phyloP scores from a whole-genome alignment of 169 alveolate species.

The Eimeria maxima region DNA sequence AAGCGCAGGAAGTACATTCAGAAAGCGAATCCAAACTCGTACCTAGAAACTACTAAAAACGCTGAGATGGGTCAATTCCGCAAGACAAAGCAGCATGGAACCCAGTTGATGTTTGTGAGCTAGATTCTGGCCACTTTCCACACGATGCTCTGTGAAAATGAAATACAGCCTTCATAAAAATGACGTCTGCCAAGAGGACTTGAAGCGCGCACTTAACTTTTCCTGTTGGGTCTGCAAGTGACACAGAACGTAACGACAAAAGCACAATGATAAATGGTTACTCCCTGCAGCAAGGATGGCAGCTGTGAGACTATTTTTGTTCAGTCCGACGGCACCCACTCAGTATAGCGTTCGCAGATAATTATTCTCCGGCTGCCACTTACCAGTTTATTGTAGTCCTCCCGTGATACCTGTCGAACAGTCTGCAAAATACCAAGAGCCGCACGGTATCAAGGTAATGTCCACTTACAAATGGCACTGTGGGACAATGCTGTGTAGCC shows the following conservation, averaged over 20 bases:
- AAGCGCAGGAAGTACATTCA: neutral
- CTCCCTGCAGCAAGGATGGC: neutral
- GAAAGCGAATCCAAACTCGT: neutral
- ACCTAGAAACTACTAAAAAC: neutral
- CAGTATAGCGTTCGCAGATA: neutral
- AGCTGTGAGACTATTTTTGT: neutral
- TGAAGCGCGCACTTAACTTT: conserved; percentile 51
- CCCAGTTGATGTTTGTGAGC: neutral
- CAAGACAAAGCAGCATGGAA: neutral
- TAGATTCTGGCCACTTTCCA: neutral
- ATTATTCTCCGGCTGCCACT: neutral
- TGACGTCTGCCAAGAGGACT: conserved; percentile 73
- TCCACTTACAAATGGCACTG: neutral
- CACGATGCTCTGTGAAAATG: neutral
- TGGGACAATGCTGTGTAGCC: neutral
- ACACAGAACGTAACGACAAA: neutral
- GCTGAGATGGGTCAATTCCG: neutral
- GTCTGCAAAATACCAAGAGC: neutral
- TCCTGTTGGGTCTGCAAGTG: conserved; percentile 57
- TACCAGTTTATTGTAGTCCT: conserved; percentile 64
- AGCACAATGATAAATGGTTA: neutral
- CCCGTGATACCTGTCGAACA: conserved; percentile 38
- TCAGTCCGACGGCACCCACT: neutral
- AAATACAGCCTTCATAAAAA: conserved; percentile 15
- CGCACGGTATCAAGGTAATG: neutral